phyloP scores from a whole-genome alignment of 148 eudicot species.

The Fallopia convolvulus region DNA sequence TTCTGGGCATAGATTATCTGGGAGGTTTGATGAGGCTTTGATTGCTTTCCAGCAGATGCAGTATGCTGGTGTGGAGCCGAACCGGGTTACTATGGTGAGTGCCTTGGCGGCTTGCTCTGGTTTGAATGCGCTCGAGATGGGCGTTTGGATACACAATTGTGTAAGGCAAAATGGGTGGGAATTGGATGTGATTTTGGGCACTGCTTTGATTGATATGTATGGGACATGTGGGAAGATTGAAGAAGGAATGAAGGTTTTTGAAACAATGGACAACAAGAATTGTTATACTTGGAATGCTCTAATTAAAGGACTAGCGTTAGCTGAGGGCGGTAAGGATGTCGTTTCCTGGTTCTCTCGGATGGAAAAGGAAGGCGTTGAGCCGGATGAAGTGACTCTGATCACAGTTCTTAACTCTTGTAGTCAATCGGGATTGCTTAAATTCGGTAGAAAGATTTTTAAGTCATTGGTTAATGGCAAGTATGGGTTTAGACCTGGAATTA shows the following conservation, averaged over 20 bases:
- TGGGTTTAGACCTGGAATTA: slow-evolving; percentile 35
- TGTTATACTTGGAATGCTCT: slow-evolving; percentile 46
- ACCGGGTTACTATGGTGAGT: slow-evolving; percentile 40
- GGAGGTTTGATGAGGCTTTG: slow-evolving; percentile 37
- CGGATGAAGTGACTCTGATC: slow-evolving; percentile 47
- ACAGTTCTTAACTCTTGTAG: slow-evolving; percentile 57
- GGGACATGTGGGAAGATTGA: slow-evolving; percentile 43
- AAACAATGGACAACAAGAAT: slow-evolving; percentile 30
- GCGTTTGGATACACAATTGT: slow-evolving; percentile 43
- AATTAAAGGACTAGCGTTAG: slow-evolving; percentile 48
- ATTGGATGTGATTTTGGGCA: slow-evolving; percentile 45
- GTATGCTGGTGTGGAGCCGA: slow-evolving; percentile 36
- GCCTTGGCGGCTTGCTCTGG: slow-evolving; percentile 47
- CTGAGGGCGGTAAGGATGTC: slow-evolving; percentile 40
- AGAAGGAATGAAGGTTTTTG: slow-evolving; percentile 32
- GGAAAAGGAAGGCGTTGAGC: slow-evolving; percentile 35
- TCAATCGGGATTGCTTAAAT: slow-evolving; percentile 39
- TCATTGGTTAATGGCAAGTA: slow-evolving; percentile 36
- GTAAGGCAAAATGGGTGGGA: slow-evolving; percentile 25
- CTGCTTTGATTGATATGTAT: slow-evolving; percentile 55
- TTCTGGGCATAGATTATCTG: slow-evolving; percentile 35
- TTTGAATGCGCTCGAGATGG: slow-evolving; percentile 35
- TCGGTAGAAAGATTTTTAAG: slow-evolving; percentile 30
- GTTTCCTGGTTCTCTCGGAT: slow-evolving; percentile 30
- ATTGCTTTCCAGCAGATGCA: slow-evolving; percentile 36